Conservation (phyloP, 345 rosid species). For the Eucalyptus decipiens region DNA sequence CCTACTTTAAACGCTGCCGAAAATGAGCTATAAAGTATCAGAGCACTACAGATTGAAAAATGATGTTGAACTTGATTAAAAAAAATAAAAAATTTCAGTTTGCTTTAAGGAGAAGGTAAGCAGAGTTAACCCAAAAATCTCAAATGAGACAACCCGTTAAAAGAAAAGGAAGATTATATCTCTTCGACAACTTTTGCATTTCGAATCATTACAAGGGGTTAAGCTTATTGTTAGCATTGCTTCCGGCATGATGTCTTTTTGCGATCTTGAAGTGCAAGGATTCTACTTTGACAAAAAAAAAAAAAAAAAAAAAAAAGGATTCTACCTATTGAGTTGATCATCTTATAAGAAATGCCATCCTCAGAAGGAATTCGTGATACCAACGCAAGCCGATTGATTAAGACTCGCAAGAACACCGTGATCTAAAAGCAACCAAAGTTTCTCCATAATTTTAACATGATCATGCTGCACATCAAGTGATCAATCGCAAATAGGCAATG, state of each 20-base stretch:
- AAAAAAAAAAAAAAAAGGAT: background rate
- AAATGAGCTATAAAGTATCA: background rate
- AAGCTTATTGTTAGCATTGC: background rate
- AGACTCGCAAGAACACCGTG: background rate
- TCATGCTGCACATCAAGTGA: background rate
- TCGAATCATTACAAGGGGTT: background rate
- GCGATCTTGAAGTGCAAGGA: background rate
- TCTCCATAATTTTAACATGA: background rate
- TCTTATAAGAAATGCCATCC: rapidly evolving
- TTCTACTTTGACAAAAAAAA: background rate
- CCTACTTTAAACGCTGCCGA: background rate
- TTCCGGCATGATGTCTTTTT: background rate
- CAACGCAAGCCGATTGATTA: background rate
- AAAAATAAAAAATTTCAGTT: background rate
- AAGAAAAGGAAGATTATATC: background rate
- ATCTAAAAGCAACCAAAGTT: background rate
- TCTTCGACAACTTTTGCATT: background rate
- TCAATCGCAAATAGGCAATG: background rate
- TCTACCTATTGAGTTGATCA: background rate
- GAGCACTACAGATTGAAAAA: background rate
- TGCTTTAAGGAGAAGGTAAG: background rate
- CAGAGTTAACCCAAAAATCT: background rate
- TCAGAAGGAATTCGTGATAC: background rate
- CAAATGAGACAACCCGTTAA: background rate
- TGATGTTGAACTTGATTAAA: background rate